Percentiles rank a stretch among this genome's conserved stretches.
These are phyloP conservation scores for Aspergillus calidoustus DNA, from an alignment of 2,329 filamentous ascomycete genomes.

Conservation along the genomic window DNA sequence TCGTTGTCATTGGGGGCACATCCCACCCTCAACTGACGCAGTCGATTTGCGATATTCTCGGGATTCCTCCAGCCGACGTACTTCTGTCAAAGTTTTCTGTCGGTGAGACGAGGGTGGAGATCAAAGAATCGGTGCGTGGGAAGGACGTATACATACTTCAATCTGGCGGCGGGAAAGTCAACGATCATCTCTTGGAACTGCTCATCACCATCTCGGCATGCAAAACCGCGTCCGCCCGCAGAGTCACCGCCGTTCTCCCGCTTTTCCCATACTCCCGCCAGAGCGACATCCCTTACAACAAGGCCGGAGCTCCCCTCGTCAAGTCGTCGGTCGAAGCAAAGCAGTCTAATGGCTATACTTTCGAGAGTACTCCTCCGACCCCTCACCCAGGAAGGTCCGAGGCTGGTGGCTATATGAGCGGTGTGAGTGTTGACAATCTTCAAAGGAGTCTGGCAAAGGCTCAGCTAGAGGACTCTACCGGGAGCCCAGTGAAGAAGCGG, in stretches of 20 bases:
- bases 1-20: conserved; percentile 90
- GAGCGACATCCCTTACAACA: conserved; percentile 96
- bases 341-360: conserved; percentile 69
- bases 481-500: conserved; percentile 49
- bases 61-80: conserved; percentile 82
- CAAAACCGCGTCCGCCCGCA: conserved; percentile 88
- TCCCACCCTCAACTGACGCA: conserved; percentile 89
- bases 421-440: conserved; percentile 63
- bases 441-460: conserved; percentile 75
- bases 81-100: conserved; percentile 91
- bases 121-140: conserved; percentile 92
- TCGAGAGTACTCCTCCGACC: conserved; percentile 89
- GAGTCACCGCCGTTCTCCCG: conserved; percentile 91
- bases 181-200: conserved; percentile 94
- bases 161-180: conserved; percentile 88
- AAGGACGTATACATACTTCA: conserved; percentile 99
- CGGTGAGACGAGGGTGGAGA: conserved; percentile 93
- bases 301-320: conserved; percentile 83
- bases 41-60: conserved; percentile 84
- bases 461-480: conserved; percentile 59
- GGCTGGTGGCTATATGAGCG: conserved; percentile 68
- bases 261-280: conserved; percentile 97
- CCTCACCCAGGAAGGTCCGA: conserved; percentile 74
- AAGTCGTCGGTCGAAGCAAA: conserved; percentile 59
- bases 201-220: conserved; percentile 99